These are phyloP conservation scores for Phanerochaete carnosa DNA, from an alignment of 768 basidiomycete genomes.

Conservation along the genomic window DNA sequence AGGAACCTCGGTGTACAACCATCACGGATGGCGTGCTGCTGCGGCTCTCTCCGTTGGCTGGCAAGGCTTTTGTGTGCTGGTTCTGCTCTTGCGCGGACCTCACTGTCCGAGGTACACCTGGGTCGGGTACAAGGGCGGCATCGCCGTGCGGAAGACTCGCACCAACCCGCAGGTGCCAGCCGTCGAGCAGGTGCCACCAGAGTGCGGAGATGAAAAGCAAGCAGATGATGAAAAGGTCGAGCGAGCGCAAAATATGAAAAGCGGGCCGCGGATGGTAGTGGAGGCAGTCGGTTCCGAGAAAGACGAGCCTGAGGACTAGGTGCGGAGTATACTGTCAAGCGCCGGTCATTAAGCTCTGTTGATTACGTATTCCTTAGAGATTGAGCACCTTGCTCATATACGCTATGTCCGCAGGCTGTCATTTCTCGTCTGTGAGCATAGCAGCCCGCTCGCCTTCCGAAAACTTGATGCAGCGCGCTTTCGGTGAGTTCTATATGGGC, in stretches of 20 bases:
- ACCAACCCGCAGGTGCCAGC: too few species aligned
- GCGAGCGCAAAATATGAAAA: too few species aligned
- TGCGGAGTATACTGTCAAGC: too few species aligned
- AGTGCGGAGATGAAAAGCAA: not conserved
- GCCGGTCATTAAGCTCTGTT: too few species aligned
- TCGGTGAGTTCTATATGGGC: not conserved
- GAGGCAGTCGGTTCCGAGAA: too few species aligned
- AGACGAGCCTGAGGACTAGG: too few species aligned
- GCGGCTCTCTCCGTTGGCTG: constrained; percentile 60
- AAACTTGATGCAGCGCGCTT: not conserved
- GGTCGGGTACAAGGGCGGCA: constrained; percentile 63
- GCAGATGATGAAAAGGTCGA: not conserved
- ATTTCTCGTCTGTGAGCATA: too few species aligned
- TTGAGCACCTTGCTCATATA: too few species aligned
- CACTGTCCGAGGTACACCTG: constrained; percentile 53
- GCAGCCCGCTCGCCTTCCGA: not conserved
- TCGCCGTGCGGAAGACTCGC: constrained; percentile 10
- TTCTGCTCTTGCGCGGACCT: constrained; percentile 67
- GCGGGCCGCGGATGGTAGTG: too few species aligned
- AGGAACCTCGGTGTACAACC: constrained; percentile 66
- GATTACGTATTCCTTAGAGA: too few species aligned
- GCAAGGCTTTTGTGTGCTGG: constrained; percentile 49
- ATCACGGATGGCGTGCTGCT: constrained; percentile 66
- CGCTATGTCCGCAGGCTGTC: too few species aligned
- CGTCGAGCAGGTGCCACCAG: too few species aligned